A percentile compares a stretch with the other conserved stretches of the same genome.
Conservation (phyloP, 257 asterid species). For the Solanum tarapatanum region DNA sequence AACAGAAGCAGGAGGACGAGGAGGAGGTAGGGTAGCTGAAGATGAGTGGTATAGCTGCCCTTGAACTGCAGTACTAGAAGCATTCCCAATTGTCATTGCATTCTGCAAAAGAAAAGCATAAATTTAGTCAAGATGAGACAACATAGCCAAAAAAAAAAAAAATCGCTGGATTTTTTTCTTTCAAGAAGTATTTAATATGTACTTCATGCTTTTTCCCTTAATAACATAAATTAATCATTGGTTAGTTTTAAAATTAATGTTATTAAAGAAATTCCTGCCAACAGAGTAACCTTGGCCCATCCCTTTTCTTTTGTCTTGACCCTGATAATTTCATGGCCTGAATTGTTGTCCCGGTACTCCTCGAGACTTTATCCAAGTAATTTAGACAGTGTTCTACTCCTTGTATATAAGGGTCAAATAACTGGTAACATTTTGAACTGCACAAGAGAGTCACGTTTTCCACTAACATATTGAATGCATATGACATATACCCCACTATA, state of each 20-base stretch:
- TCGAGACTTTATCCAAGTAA: not conserved
- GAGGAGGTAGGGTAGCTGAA: slow-evolving; percentile 22
- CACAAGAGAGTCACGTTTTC: not conserved
- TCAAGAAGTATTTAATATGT: not conserved
- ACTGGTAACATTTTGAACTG: not conserved
- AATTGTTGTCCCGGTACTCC: not conserved
- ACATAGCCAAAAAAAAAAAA: not conserved
- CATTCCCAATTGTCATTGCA: slow-evolving; percentile 47
- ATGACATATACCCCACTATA: not conserved
- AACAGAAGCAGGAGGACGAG: slow-evolving; percentile 33
- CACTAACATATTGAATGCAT: not conserved
- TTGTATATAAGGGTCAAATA: not conserved
- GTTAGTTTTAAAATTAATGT: not conserved
- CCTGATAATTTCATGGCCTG: not conserved
- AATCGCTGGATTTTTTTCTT: not conserved
- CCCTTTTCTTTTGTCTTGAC: not conserved
- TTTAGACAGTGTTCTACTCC: not conserved
- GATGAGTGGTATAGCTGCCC: slow-evolving; percentile 43
- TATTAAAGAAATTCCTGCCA: not conserved
- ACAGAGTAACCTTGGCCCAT: not conserved
- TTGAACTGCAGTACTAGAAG: slow-evolving; percentile 35
- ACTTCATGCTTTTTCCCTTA: not conserved
- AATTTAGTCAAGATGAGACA: not conserved
- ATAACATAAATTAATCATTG: not conserved
- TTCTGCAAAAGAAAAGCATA: slow-evolving; percentile 29